Evolutionary conservation across 352 stramenopile genomes (phyloP), one percentile per base, ranked within the genome.

Genomic region (Pythium oligandrum): DNA sequence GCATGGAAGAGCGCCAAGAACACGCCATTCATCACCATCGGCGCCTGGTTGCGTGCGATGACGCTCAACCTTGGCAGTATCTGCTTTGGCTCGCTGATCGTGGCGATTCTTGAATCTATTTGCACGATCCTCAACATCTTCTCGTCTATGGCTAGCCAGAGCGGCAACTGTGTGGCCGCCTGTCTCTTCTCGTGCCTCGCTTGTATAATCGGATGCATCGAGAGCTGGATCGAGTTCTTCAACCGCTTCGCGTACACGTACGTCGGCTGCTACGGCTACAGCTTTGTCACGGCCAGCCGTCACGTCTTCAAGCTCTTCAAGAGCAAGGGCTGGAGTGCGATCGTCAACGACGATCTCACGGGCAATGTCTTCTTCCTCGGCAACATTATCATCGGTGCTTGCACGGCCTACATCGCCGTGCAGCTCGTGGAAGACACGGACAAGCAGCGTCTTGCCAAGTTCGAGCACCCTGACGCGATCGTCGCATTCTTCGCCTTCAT

Each of bases 1-100:
- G 88, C 86, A 11, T 98, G 95, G 95, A 82, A 90, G 59, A 84
- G 83, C 54, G 73, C 90, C 3, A 73, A 75, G 42, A 87, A 78
- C 31, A 79, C 72, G 42, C 60, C 76, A 36, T 88, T 80, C 64
- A 87, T 89, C 62, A 90, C 80, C 34, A 57, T 89, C 38, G 72
- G 83, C 4, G 78, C 96, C 8, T 89, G 71, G 65, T 53, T 85
- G 32, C 83, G 90, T 31, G 81, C 91, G 0, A 68, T 89, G 50
- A 98, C 91, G 36, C 78, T 88, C 44, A 88, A 92, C 55, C 73
- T 98, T 32, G 95, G 95, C 46, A 95, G 75, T 35, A 98, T 98
- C 59, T 98, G 83, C 74, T 91, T 96, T 49, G 88, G 88, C 17
- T 96, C 87, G 51, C 74, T 97, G 39, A 83, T 96, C 40, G 88